phyloP scores from a whole-genome alignment of 1,139 yeast species.

The Candida smagusa region DNA sequence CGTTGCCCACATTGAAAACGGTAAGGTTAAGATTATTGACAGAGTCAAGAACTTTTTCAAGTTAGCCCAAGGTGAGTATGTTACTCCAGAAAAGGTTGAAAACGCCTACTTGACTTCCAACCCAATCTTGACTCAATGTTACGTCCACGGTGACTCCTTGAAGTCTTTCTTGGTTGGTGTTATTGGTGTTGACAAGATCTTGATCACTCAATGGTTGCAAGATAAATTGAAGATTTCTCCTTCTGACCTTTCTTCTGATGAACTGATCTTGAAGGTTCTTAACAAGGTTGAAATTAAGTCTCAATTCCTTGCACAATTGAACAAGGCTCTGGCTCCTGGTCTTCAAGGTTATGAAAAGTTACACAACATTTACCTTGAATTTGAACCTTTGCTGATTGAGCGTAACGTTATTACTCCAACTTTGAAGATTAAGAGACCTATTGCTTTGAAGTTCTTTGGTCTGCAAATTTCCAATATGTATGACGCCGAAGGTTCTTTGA shows the following conservation, averaged over 20 bases:
- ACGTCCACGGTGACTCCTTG: conserved; percentile 21
- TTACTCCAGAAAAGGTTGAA: conserved; percentile 25
- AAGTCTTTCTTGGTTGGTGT: conserved; percentile 20
- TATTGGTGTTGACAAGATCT: conserved; percentile 19
- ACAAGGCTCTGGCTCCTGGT: conserved; percentile 8
- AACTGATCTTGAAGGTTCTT: conserved; percentile 12
- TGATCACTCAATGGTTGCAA: conserved; percentile 15
- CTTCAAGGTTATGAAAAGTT: conserved; percentile 23
- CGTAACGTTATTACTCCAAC: conserved; percentile 26
- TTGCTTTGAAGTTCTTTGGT: conserved; percentile 20
- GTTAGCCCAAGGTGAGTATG: conserved; percentile 28
- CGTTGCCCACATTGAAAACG: conserved; percentile 19
- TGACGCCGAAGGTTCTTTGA: conserved; percentile 18
- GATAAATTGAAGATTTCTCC: conserved; percentile 14
- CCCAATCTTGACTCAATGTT: conserved; percentile 19
- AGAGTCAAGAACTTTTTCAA: conserved; percentile 29
- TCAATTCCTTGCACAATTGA: conserved; percentile 11
- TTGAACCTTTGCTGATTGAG: conserved; percentile 24
- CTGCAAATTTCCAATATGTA: conserved; percentile 19
- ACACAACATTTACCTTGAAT: conserved; percentile 22
- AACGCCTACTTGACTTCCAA: conserved; percentile 18
- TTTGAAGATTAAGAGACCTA: conserved; percentile 23
- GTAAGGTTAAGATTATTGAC: conserved; percentile 21
- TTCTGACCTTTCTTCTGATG: conserved; percentile 14
- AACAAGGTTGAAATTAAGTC: conserved; percentile 13